Base-by-base conservation (phyloP, 768 basidiomycete species). In the Udeniomyces megalosporus region DNA sequence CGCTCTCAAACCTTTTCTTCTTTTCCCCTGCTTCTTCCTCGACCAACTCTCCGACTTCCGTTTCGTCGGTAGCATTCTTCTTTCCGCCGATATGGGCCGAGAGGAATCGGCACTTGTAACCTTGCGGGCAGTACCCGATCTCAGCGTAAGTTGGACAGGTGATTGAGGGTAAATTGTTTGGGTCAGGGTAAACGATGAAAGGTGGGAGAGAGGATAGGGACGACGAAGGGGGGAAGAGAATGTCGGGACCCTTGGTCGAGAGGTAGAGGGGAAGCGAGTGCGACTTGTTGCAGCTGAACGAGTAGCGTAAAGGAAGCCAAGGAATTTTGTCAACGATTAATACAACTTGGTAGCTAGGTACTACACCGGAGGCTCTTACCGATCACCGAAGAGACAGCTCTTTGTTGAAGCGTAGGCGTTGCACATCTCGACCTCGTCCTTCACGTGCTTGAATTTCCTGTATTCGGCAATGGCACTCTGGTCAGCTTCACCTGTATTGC, bases 71-170 rank as follows among this genome's bases (percentile, higher is more conserved):
- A 67, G 2, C 72, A 66, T 1, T 80, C 77, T 34, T 78, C 76
- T 38, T 74, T 73, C 20, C 70, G 74, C 3, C 32, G 12, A 84
- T 74, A 72, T 99, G 93, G 3, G 80, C 83, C 14, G 85, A 84
- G 5, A 95, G 79, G 74, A 86, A 95, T 2, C 95, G 82, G 71
- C 95, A 99, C 72, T 90, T 88, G 72, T 86, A 83, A 12, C 91
- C 95, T 68, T 80, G 82, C 57, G 81, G 80, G 75, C 90, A 95
- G 66, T 82, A 80, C 1, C 89, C 90, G 20, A 78, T 77, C 66
- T 81, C 80, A 17, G 76, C 73, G 68, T 80, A 86, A 2, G 84
- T 76, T 0, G 88, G 86, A 69, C 88, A 92, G 2, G 22, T 50
- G 48, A 49, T 32, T 42, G 38, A 24, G 26, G 32, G 28, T 28